Percentiles rank a stretch among this genome's conserved stretches.
Conservation (phyloP, 192 early-diverging fungal species). For the Gamsiella multidivaricata region DNA sequence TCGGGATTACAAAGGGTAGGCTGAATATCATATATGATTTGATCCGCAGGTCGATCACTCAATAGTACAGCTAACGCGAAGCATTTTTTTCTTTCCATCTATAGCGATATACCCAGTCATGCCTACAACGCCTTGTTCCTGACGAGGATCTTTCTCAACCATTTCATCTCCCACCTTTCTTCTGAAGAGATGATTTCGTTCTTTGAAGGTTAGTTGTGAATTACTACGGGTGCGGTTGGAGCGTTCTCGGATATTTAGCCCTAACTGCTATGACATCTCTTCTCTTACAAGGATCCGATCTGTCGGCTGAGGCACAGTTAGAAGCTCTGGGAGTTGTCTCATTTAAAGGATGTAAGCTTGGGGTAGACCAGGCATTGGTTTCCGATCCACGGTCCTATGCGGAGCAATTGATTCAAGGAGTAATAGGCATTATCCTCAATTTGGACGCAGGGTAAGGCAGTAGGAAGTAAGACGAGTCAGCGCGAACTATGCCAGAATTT, state of each 20-base stretch:
- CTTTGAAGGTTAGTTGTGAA: slow-evolving; percentile 66
- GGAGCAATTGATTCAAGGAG: slow-evolving; percentile 66
- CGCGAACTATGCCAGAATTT: no score
- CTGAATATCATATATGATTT: no score
- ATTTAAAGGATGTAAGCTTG: slow-evolving; percentile 56
- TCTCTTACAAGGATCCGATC: slow-evolving; percentile 31
- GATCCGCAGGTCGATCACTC: no score
- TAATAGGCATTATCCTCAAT: slow-evolving; percentile 65
- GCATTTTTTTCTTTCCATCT: not conserved
- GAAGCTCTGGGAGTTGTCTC: slow-evolving; percentile 52
- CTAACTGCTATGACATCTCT: no score
- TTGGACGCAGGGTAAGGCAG: slow-evolving; percentile 64
- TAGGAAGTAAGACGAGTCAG: no score
- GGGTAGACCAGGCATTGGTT: slow-evolving; percentile 54
- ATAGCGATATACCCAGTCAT: slow-evolving; percentile 68
- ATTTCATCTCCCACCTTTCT: slow-evolving; percentile 70
- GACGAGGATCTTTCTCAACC: slow-evolving; percentile 71
- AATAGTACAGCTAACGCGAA: not conserved
- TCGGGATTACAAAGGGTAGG: slow-evolving; percentile 56
- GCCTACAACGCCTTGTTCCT: slow-evolving; percentile 77
- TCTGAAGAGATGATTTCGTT: slow-evolving; percentile 63
- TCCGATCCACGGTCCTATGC: slow-evolving; percentile 61
- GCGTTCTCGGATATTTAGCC: no score
- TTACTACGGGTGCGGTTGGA: not conserved
- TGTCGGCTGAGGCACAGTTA: slow-evolving; percentile 37